A percentile compares a stretch with the other conserved stretches of the same genome.
Evolutionary conservation across 2,329 filamentous ascomycete species (phyloP).

Genomic region (Calonectria naviculata): DNA sequence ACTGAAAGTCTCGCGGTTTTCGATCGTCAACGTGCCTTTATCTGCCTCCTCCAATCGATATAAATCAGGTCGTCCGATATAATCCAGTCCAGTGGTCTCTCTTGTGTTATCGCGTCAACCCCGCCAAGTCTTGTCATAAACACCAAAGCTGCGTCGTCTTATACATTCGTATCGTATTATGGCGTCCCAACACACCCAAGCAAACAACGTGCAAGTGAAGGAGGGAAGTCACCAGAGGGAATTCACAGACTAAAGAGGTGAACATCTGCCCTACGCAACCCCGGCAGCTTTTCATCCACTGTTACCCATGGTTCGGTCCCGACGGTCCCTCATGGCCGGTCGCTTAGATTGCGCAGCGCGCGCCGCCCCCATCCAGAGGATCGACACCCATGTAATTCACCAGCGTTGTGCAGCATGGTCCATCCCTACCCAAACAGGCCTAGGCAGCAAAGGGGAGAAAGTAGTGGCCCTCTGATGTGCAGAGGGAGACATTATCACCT

Average conservation of each 20-base stretch:
- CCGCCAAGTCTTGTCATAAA: neutral
- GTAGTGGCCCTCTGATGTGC: neutral
- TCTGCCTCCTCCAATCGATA: neutral
- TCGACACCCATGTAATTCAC: neutral
- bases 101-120: neutral
- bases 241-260: neutral
- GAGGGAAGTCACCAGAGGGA: neutral
- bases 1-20: neutral
- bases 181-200: neutral
- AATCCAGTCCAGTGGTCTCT: neutral
- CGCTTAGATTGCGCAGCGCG: neutral
- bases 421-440: neutral
- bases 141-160: neutral
- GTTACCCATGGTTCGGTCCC: neutral
- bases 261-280: neutral
- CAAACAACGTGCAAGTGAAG: neutral
- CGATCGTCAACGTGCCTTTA: neutral
- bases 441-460: neutral
- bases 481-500: neutral
- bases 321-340: neutral
- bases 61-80: neutral
- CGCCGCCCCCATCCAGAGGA: neutral
- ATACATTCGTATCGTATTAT: neutral
- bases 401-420: neutral
- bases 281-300: neutral